Evolutionary conservation across 768 basidiomycete genomes (phyloP).

Genomic region (Pisolithus albus): DNA sequence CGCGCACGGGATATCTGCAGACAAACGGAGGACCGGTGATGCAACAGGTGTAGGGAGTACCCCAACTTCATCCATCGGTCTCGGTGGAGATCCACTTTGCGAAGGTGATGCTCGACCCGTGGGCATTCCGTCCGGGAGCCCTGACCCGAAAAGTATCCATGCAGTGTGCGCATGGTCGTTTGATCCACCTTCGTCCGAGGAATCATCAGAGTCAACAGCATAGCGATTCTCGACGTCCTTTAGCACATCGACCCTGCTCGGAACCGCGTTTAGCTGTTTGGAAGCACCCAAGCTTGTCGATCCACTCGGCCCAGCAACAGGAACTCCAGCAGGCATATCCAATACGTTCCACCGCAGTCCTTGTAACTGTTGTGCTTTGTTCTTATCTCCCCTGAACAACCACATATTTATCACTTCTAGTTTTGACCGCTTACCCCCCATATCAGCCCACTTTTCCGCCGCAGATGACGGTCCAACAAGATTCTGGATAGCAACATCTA

Average conservation of each 20-base stretch:
- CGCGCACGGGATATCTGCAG: not conserved
- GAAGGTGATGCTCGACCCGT: conserved; percentile 17
- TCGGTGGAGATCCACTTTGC: conserved; percentile 1
- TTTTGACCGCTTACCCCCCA: conserved; percentile 37
- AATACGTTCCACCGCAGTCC: conserved; percentile 9
- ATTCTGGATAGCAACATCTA: conserved; percentile 56
- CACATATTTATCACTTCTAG: conserved; percentile 39
- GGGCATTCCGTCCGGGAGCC: conserved; percentile 17
- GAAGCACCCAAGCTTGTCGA: not conserved
- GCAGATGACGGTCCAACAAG: conserved; percentile 51
- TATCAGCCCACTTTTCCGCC: conserved; percentile 52
- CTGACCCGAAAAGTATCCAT: conserved; percentile 45
- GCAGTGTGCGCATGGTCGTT: conserved; percentile 52
- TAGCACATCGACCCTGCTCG: not conserved
- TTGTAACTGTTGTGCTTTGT: conserved; percentile 30
- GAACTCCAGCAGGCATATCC: not conserved
- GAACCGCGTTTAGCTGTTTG: not conserved
- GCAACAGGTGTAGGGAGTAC: conserved; percentile 21
- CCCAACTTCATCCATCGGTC: not conserved
- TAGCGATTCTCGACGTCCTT: not conserved
- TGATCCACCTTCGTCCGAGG: conserved; percentile 35
- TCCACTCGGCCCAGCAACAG: not conserved
- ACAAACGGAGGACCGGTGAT: conserved; percentile 10
- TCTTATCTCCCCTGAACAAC: conserved; percentile 33
- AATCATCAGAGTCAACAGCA: conserved; percentile 36